These are phyloP conservation scores for Myxozyma neglecta DNA, from an alignment of 805 yeast genomes.

Conservation along the genomic window DNA sequence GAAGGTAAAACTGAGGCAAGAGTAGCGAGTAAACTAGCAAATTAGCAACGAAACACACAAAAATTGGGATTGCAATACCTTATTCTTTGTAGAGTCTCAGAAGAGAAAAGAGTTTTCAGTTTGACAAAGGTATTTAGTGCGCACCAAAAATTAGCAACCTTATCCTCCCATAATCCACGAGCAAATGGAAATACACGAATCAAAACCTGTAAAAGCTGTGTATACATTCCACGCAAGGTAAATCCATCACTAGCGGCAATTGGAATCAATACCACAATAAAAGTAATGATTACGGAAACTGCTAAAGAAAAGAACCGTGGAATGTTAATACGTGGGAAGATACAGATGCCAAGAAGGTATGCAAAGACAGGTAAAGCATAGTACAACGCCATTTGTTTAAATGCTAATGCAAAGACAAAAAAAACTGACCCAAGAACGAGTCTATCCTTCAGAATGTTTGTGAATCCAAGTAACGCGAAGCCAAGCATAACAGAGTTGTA, in stretches of 20 bases:
- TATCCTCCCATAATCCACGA: constrained; percentile 94
- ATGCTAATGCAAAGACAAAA: constrained; percentile 74
- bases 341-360: constrained; percentile 62
- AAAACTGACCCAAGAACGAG: constrained; percentile 68
- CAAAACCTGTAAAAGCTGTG: constrained; percentile 57
- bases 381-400: constrained; percentile 94
- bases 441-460: constrained; percentile 62
- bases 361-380: constrained; percentile 87
- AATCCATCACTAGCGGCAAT: constrained; percentile 38
- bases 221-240: constrained; percentile 34
- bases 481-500: constrained; percentile 95
- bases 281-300: constrained; percentile 58
- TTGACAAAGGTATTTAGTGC: constrained; percentile 79
- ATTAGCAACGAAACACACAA: constrained; percentile 23
- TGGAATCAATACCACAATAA: constrained; percentile 58
- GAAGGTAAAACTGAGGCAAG: constrained; percentile 56
- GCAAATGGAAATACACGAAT: constrained; percentile 84
- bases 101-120: constrained; percentile 56
- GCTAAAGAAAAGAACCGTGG: constrained; percentile 63
- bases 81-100: constrained; percentile 59
- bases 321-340: constrained; percentile 51
- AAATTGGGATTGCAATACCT: constrained; percentile 41
- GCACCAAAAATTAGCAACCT: constrained; percentile 98
- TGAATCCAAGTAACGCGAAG: constrained; percentile 65
- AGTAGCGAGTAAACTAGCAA: constrained; percentile 41